These are phyloP conservation scores for Ceratocystiopsis minuta DNA, from an alignment of 2,329 filamentous ascomycete species.

Conservation along the genomic window DNA sequence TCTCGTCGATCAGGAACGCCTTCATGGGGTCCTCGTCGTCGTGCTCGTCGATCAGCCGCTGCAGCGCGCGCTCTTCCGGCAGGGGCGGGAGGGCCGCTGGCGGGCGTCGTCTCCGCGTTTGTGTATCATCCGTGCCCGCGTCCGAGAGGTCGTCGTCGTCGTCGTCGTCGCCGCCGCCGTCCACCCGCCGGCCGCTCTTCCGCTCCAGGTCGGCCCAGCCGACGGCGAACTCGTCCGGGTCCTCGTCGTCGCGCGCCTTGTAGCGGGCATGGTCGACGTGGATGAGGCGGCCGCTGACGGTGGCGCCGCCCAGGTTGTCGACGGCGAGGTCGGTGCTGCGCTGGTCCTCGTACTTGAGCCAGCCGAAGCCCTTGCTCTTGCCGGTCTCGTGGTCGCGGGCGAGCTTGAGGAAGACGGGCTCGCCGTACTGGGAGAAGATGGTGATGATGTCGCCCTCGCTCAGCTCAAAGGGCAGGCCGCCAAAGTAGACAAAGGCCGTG, in stretches of 20 bases:
- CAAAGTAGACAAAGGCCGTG: conserved; percentile 92
- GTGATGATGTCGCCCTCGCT: conserved; percentile 91
- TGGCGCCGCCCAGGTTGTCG: conserved; percentile 81
- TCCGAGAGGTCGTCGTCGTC: conserved; percentile 20
- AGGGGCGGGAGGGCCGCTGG: conserved; percentile 40
- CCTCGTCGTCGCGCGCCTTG: conserved; percentile 67
- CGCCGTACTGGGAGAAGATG: conserved; percentile 93
- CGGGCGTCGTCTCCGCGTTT: conserved; percentile 11
- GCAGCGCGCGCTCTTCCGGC: conserved; percentile 67
- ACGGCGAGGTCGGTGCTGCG: conserved; percentile 89
- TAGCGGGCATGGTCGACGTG: conserved; percentile 89
- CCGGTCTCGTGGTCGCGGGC: conserved; percentile 90
- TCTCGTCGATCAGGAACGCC: conserved; percentile 70
- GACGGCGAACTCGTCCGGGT: conserved; percentile 38
- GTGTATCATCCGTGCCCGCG: not conserved
- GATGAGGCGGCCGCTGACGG: conserved; percentile 60
- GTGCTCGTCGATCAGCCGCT: conserved; percentile 55
- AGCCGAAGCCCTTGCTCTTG: conserved; percentile 86
- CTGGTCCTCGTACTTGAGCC: conserved; percentile 97
- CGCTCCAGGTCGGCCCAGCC: conserved; percentile 41
- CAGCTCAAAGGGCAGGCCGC: conserved; percentile 78
- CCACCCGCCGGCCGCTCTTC: conserved; percentile 24
- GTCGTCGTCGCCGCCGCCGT: conserved; percentile 22
- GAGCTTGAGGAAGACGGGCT: conserved; percentile 84
- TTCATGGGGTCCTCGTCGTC: conserved; percentile 99